Evolutionary conservation across 345 rosid species (phyloP), one percentile per base, ranked within the genome.

Genomic region (Sonneratia alba): DNA sequence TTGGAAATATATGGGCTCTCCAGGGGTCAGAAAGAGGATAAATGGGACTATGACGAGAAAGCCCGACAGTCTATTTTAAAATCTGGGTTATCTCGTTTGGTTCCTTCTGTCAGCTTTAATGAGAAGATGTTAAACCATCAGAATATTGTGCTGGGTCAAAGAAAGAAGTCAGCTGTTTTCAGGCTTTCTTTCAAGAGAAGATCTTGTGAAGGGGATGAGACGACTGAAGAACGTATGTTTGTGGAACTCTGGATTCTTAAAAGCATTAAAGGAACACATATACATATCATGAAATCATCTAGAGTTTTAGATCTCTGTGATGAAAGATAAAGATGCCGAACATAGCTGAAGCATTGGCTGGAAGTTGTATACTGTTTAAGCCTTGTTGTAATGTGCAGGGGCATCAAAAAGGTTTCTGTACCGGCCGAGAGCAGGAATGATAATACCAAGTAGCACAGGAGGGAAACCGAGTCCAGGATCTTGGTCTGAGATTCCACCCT

Each of bases 401-500:
- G 76, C 85, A 37, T 85, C 90, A 15, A 88, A 89, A 77, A 85
- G 77, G 76, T 85, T 82, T 66, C 24, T 88, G 53, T 86, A 83
- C 72, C 86, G 71, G 68, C 96, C 93, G 19, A 81, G 77, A 79
- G 91, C 88, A 63, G 96, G 97, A 72, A 74, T 67, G 45, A 61
- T 75, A 18, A 76, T 87, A 75, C 90, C 97, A 0, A 67, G 83
- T 45, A 49, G 79, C 63, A 69, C 73, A 13, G 79, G 72, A 27
- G 89, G 86, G 80, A 91, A 86, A 74, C 71, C 53, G 37, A 76
- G 72, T 51, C 66, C 75, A 61, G 88, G 89, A 70, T 76, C 83
- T 73, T 91, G 92, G 96, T 79, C 85, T 27, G 88, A 91, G 78
- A 78, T 91, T 72, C 85, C 87, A 53, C 88, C 97, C 37, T 88